A percentile compares a stretch with the other conserved stretches of the same genome.
These are phyloP conservation scores for Deuterostichococcus epilithicus DNA, from an alignment of 139 green algal genomes.

Conservation along the genomic window DNA sequence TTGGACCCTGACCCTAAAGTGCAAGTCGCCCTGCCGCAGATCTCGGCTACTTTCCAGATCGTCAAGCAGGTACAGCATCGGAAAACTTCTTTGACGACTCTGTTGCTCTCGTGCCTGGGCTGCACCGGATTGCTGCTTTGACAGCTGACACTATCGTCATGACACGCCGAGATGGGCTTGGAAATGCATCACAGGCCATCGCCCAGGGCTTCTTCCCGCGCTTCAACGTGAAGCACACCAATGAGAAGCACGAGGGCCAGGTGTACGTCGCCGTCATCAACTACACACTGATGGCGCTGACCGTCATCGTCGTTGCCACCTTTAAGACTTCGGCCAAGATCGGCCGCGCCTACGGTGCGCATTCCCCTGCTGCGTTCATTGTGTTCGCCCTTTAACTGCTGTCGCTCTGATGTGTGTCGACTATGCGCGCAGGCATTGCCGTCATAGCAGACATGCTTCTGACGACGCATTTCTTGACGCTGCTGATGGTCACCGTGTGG, in stretches of 20 bases:
- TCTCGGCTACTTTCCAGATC: constrained; percentile 56
- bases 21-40: constrained; percentile 29
- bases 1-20: not conserved
- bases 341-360: constrained; percentile 27
- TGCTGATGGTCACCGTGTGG: constrained; percentile 33
- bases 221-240: constrained; percentile 41
- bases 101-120: too few species aligned
- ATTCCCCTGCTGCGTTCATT: not conserved
- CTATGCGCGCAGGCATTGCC: constrained; percentile 24
- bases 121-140: too few species aligned
- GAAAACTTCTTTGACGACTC: too few species aligned
- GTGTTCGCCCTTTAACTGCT: too few species aligned
- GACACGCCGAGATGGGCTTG: too few species aligned
- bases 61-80: too few species aligned
- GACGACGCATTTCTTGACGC: constrained; percentile 24
- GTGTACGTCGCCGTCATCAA: constrained; percentile 58
- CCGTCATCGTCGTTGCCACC: constrained; percentile 34
- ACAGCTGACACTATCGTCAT: too few species aligned
- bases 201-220: constrained; percentile 46
- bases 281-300: constrained; percentile 42
- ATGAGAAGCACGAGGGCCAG: constrained; percentile 38
- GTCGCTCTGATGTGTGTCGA: not conserved
- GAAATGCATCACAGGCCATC: too few species aligned
- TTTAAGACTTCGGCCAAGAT: constrained; percentile 36
- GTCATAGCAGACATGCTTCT: constrained; percentile 38